Percentiles rank a stretch among this genome's conserved stretches.
Conservation (phyloP, 345 rosid genomes). For the Acer saccharum region DNA sequence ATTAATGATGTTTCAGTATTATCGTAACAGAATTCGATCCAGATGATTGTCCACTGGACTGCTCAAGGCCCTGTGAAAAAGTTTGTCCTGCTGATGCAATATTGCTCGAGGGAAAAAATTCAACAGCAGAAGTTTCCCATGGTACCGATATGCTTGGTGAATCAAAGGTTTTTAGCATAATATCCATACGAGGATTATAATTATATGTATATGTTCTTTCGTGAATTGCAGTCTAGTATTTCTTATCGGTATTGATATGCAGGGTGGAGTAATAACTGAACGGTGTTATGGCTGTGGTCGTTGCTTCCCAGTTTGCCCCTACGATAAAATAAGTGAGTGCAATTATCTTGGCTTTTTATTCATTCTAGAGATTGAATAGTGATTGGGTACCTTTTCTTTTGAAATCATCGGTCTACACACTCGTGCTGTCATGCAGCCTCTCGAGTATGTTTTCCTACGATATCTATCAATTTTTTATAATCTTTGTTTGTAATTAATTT, state of each 20-base stretch:
- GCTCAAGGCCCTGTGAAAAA: slow-evolving; percentile 56
- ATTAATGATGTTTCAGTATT: not conserved
- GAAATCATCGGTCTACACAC: not conserved
- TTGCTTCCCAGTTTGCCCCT: slow-evolving; percentile 64
- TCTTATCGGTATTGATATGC: slow-evolving; percentile 14
- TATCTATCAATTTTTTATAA: not conserved
- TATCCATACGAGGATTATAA: slow-evolving; percentile 5
- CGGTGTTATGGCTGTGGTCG: slow-evolving; percentile 69
- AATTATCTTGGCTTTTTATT: not conserved
- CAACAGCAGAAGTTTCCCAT: slow-evolving; percentile 15
- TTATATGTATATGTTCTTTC: not conserved
- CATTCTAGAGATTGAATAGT: not conserved
- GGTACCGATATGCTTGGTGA: slow-evolving; percentile 15
- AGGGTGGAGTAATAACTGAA: slow-evolving; percentile 60
- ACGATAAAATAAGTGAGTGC: slow-evolving; percentile 55
- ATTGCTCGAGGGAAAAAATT: slow-evolving; percentile 25
- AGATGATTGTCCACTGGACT: slow-evolving; percentile 57
- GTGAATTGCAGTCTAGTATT: not conserved
- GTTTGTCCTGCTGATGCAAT: slow-evolving; percentile 71
- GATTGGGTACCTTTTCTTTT: not conserved
- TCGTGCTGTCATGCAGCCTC: not conserved
- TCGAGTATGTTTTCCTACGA: not conserved
- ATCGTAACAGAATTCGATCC: slow-evolving; percentile 54
- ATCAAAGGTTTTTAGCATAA: slow-evolving; percentile 26
- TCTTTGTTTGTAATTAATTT: not conserved